Evolutionary conservation across 345 rosid genomes (phyloP), one percentile per base, ranked within the genome.

Genomic region (Theobroma cacao): DNA sequence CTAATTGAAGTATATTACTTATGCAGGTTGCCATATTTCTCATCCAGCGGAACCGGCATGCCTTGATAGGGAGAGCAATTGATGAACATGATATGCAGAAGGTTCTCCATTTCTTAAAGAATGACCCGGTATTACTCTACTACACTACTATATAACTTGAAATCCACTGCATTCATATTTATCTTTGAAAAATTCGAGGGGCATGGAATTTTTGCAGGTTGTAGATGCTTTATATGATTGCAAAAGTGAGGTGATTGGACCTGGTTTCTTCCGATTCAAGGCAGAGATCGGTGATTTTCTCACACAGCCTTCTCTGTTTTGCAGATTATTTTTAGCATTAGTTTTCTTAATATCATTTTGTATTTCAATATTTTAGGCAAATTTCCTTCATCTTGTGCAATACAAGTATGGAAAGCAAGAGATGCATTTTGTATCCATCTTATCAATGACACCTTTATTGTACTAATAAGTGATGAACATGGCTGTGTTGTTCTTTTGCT

Each of bases 231-330:
- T 95, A 75, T 95, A 95, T 78, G 99, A 95, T 86, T 95, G 99
- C 89, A 95, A 95, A 87, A 95, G 99, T 40, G 98, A 95, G 89
- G 99, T 95, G 81, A 95, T 95, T 85, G 99, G 98, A 72, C 99
- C 99, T 78, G 99, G 99, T 60, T 95, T 91, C 88, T 95, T 91
- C 81, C 88, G 99, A 87, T 95, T 95, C 77, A 95, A 95, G 87
- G 99, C 99, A 66, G 99, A 95, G 84, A 95, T 95, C 81, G 99
- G 99, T 95, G 78, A 81, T 73, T 66, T 78, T 81, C 80, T 77
- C 73, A 12, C 3, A 33, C 67, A 7, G 22, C 36, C 53, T 74
- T 36, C 41, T 22, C 2, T 55, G 56, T 64, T 67, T 47, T 66
- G 10, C 17, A 50, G 30, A 50, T 71, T 71, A 20, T 20, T 18